These are phyloP conservation scores for Pleoardoris graminearum DNA, from an alignment of 2,329 filamentous ascomycete genomes.

Conservation along the genomic window DNA sequence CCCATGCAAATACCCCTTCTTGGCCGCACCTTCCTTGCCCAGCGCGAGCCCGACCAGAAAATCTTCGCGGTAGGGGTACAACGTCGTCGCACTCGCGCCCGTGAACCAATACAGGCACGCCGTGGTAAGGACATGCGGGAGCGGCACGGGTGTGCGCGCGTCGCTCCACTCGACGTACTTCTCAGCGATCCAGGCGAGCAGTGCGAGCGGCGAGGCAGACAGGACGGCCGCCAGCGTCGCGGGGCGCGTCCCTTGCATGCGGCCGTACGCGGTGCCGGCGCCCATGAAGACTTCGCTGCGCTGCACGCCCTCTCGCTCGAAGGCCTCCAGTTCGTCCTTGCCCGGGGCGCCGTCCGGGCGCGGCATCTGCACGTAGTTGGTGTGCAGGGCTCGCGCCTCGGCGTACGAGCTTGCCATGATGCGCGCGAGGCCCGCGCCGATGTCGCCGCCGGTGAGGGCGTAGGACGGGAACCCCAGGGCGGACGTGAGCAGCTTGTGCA, in stretches of 20 bases:
- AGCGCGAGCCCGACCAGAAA: neutral
- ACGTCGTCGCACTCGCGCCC: constrained; percentile 51
- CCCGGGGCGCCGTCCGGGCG: constrained; percentile 23
- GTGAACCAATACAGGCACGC: constrained; percentile 62
- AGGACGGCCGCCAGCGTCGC: constrained; percentile 61
- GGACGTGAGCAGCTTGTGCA: constrained; percentile 56
- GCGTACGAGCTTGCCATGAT: constrained; percentile 48
- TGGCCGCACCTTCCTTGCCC: neutral
- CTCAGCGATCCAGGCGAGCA: constrained; percentile 63
- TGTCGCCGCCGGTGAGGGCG: constrained; percentile 61
- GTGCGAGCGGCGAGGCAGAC: constrained; percentile 57
- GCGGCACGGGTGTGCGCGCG: constrained; percentile 33
- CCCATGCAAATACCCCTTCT: constrained; percentile 17
- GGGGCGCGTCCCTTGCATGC: constrained; percentile 59
- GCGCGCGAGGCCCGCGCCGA: constrained; percentile 53
- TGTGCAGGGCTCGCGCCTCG: constrained; percentile 52
- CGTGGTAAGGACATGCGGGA: constrained; percentile 53
- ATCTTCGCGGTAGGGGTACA: constrained; percentile 55
- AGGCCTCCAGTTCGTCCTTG: constrained; percentile 22
- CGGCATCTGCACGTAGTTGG: constrained; percentile 36
- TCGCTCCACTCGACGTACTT: constrained; percentile 61
- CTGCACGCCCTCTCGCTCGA: constrained; percentile 41
- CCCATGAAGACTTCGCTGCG: constrained; percentile 46
- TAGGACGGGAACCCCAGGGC: constrained; percentile 60
- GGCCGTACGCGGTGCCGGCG: constrained; percentile 54